phyloP scores from a whole-genome alignment of 148 eudicot genomes.

The Vaccinium vitisidaea region DNA sequence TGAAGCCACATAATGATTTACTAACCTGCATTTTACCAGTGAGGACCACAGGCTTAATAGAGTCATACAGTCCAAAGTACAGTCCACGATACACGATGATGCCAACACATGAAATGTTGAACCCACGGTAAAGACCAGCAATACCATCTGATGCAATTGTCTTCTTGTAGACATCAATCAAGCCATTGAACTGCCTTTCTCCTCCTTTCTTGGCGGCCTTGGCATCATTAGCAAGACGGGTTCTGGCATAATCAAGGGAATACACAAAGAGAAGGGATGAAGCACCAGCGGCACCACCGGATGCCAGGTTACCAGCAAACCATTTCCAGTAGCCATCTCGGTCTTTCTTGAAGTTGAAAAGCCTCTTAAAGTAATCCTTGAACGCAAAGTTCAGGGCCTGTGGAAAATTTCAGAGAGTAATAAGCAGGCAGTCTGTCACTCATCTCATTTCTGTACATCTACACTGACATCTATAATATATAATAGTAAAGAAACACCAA shows the following conservation, averaged over 20 bases:
- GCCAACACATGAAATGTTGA: conserved; percentile 66
- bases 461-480: background rate
- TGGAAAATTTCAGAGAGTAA: background rate
- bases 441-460: background rate
- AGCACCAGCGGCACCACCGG: conserved; percentile 77
- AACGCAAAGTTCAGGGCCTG: conserved; percentile 77
- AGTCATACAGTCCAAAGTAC: conserved; percentile 74
- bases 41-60: conserved; percentile 64
- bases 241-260: conserved; percentile 65
- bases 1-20: background rate
- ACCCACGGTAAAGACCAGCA: conserved; percentile 78
- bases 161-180: conserved; percentile 69
- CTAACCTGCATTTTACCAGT: conserved; percentile 65
- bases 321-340: conserved; percentile 49
- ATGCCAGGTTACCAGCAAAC: conserved; percentile 44
- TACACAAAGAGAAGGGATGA: conserved; percentile 61
- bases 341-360: conserved; percentile 75
- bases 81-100: conserved; percentile 79
- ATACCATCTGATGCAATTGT: conserved; percentile 60
- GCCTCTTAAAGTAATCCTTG: conserved; percentile 68
- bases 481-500: background rate
- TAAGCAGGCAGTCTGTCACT: background rate
- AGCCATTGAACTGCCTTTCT: conserved; percentile 66
- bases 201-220: conserved; percentile 68
- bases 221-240: conserved; percentile 62